A percentile compares a stretch with the other conserved stretches of the same genome.
Conservation (phyloP, 192 early-diverging fungal species). For the Podila verticillata region DNA sequence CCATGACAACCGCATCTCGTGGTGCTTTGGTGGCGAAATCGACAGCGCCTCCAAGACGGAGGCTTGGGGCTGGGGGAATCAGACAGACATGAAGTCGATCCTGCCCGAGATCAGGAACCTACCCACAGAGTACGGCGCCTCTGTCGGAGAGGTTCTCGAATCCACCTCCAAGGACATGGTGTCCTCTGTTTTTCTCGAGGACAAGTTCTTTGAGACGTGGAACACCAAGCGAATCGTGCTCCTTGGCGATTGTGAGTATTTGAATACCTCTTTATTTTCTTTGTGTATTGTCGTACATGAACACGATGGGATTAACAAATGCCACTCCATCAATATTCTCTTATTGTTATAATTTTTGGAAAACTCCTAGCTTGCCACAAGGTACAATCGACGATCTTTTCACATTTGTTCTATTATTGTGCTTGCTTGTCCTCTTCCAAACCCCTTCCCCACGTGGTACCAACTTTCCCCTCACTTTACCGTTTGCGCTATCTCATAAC, state of each 20-base stretch:
- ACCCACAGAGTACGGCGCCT: conserved; percentile 3
- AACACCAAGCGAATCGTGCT: conserved; percentile 25
- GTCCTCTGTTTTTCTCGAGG: conserved; percentile 26
- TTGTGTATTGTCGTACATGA: no score
- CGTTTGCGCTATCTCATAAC: no score
- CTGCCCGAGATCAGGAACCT: conserved; percentile 5
- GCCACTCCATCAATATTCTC: no score
- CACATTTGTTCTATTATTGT: no score
- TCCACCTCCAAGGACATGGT: conserved; percentile 18
- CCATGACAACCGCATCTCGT: conserved; percentile 23
- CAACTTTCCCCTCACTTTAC: no score
- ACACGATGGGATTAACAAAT: no score
- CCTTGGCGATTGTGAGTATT: conserved; percentile 22
- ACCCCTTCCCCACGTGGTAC: no score
- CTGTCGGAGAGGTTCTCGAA: conserved; percentile 13
- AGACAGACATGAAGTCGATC: not conserved
- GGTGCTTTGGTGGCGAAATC: conserved; percentile 31
- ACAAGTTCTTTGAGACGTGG: conserved; percentile 40
- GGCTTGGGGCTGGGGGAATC: conserved; percentile 1
- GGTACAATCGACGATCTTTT: no score
- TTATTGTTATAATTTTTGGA: no score
- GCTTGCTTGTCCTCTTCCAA: not conserved
- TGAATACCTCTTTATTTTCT: not conserved
- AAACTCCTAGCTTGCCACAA: no score
- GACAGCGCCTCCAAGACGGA: not conserved